Percentiles rank a stretch among this genome's conserved stretches.
Evolutionary conservation across 352 stramenopile species (phyloP).

Genomic region (Saprolegnia parasitica): DNA sequence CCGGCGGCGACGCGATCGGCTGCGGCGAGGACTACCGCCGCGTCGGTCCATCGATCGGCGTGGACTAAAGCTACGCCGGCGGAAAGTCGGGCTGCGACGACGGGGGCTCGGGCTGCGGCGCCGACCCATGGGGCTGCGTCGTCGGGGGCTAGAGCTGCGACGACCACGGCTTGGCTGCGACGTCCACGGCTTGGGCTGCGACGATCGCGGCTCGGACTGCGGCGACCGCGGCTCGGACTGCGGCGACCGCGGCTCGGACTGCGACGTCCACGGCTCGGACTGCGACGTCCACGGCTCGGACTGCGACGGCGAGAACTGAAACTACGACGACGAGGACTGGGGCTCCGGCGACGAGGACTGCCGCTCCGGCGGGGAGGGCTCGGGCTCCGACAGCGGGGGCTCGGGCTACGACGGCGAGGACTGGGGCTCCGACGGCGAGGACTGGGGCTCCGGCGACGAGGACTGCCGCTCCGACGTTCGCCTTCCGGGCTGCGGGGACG

Average conservation of each 20-base stretch:
- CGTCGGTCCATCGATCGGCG: no score
- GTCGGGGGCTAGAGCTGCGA: background rate
- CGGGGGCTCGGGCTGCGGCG: background rate
- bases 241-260: background rate
- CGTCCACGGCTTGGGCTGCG: background rate
- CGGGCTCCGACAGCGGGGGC: background rate
- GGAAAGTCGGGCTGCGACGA: background rate
- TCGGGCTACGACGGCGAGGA: constrained; percentile 5
- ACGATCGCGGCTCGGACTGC: background rate
- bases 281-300: background rate
- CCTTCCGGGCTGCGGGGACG: background rate
- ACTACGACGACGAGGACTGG: no score
- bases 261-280: background rate
- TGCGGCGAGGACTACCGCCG: background rate
- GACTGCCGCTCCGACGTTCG: background rate
- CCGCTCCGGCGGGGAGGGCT: background rate
- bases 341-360: background rate
- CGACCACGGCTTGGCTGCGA: background rate
- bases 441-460: no score
- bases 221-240: background rate
- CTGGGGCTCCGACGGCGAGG: no score
- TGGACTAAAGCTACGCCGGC: background rate
- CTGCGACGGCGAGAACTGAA: background rate
- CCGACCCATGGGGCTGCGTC: background rate
- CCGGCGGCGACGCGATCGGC: no score